Evolutionary conservation across 2,329 filamentous ascomycete genomes (phyloP).

Genomic region (Cadophora luteo-olivacea): DNA sequence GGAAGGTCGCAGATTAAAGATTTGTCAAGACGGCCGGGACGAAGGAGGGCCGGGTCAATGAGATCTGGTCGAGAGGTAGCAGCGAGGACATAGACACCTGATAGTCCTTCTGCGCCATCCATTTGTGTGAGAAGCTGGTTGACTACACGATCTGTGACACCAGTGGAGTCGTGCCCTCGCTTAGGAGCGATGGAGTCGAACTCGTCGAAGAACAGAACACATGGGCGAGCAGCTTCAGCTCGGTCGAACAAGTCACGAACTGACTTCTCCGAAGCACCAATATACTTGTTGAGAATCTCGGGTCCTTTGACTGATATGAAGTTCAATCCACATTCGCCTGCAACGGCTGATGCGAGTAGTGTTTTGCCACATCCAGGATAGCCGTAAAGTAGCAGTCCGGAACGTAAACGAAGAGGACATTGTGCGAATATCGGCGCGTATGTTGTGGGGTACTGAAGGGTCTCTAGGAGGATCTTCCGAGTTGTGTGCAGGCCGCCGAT

Average conservation of each 20-base stretch:
- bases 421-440: constrained; percentile 98
- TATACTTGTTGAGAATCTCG: constrained; percentile 99
- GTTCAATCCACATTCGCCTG: constrained; percentile 95
- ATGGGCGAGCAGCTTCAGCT: constrained; percentile 87
- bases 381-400: constrained; percentile 90
- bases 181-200: constrained; percentile 98
- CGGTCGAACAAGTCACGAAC: constrained; percentile 95
- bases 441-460: constrained; percentile 94
- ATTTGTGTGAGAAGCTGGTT: constrained; percentile 98
- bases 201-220: constrained; percentile 97
- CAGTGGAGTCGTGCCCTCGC: constrained; percentile 93
- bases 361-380: constrained; percentile 98
- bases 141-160: constrained; percentile 97
- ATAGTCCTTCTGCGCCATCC: constrained; percentile 95
- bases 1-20: constrained; percentile 92
- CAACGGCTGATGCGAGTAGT: constrained; percentile 92
- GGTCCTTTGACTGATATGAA: constrained; percentile 99
- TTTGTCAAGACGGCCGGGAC: constrained; percentile 93
- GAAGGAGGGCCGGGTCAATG: constrained; percentile 90
- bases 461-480: constrained; percentile 90
- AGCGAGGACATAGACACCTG: constrained; percentile 94
- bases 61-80: constrained; percentile 93
- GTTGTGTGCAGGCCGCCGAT: constrained; percentile 91
- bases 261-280: constrained; percentile 94
- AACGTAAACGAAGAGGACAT: constrained; percentile 92